These are phyloP conservation scores for Teunomyces cretensis DNA, from an alignment of 805 yeast genomes.

Conservation along the genomic window DNA sequence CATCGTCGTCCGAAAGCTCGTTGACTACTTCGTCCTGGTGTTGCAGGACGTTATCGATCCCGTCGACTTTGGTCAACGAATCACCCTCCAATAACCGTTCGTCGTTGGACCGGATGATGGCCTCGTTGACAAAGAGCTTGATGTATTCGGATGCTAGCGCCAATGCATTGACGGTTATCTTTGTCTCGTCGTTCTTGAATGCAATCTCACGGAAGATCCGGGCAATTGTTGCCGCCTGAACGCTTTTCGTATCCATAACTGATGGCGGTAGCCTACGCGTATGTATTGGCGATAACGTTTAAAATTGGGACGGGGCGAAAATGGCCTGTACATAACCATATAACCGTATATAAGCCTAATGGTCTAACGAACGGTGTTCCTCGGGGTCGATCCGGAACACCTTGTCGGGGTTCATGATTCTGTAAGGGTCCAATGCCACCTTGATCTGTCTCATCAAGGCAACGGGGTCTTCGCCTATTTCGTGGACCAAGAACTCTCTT, in stretches of 20 bases:
- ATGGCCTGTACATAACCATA: neutral
- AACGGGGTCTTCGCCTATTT: constrained; percentile 18
- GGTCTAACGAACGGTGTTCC: constrained; percentile 9
- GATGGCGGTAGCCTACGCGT: neutral
- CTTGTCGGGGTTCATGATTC: constrained; percentile 24
- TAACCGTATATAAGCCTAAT: neutral
- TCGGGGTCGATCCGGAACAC: constrained; percentile 19
- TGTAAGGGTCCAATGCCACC: constrained; percentile 19
- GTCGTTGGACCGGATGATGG: constrained; percentile 57
- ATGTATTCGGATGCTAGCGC: constrained; percentile 55
- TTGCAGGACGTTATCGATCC: constrained; percentile 27
- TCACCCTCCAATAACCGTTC: constrained; percentile 38
- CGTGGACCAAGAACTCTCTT: constrained; percentile 18
- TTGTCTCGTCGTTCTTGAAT: constrained; percentile 45
- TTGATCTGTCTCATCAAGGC: constrained; percentile 23
- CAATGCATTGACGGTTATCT: constrained; percentile 49
- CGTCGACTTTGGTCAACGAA: constrained; percentile 27
- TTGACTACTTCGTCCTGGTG: constrained; percentile 9
- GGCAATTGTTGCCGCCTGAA: constrained; percentile 39
- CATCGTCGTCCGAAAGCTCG: constrained; percentile 10
- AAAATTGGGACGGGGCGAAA: neutral
- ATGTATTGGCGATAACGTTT: too few relatives aligned
- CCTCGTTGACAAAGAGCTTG: constrained; percentile 57
- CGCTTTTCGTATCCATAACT: neutral
- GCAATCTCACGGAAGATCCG: constrained; percentile 52